A percentile compares a stretch with the other conserved stretches of the same genome.
Conservation (phyloP, 192 early-diverging fungal species). For the Geosiphon pyriformis region DNA sequence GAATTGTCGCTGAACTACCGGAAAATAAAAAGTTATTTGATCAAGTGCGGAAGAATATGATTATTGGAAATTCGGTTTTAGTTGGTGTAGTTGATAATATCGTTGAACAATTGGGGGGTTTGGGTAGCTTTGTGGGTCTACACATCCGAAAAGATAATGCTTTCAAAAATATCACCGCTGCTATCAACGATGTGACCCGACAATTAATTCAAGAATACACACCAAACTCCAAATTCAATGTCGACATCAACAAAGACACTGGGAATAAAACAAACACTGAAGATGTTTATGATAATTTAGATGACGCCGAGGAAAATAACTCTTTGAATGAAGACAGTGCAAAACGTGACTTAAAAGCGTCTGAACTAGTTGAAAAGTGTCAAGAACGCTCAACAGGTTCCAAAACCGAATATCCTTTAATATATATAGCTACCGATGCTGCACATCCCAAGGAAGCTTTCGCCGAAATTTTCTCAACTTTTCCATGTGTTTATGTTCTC, state of each 20-base stretch:
- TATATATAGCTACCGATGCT: slow-evolving; percentile 39
- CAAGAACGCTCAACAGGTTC: background rate
- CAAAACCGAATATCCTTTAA: slow-evolving; percentile 9
- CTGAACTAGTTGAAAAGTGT: background rate
- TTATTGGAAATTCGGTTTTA: slow-evolving; percentile 44
- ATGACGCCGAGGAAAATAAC: background rate
- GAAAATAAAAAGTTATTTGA: slow-evolving; percentile 37
- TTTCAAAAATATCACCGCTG: slow-evolving; percentile 36
- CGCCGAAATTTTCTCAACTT: slow-evolving; percentile 20
- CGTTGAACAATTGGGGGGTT: slow-evolving; percentile 43
- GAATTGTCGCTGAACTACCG: slow-evolving; percentile 41
- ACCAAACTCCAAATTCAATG: background rate
- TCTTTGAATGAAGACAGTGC: background rate
- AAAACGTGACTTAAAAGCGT: background rate
- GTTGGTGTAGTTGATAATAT: slow-evolving; percentile 38
- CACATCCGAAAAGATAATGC: slow-evolving; percentile 45
- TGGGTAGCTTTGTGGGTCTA: slow-evolving; percentile 42
- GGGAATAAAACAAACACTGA: background rate
- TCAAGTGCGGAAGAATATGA: slow-evolving; percentile 44
- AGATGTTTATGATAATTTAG: background rate
- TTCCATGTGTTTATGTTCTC: slow-evolving; percentile 50
- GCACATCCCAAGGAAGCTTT: slow-evolving; percentile 22
- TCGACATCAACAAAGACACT: background rate
- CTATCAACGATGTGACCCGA: slow-evolving; percentile 44
- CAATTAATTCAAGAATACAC: slow-evolving; percentile 22